Evolutionary conservation across 2,329 filamentous ascomycete species (phyloP).

Genomic region (Aspergillus vadensis): DNA sequence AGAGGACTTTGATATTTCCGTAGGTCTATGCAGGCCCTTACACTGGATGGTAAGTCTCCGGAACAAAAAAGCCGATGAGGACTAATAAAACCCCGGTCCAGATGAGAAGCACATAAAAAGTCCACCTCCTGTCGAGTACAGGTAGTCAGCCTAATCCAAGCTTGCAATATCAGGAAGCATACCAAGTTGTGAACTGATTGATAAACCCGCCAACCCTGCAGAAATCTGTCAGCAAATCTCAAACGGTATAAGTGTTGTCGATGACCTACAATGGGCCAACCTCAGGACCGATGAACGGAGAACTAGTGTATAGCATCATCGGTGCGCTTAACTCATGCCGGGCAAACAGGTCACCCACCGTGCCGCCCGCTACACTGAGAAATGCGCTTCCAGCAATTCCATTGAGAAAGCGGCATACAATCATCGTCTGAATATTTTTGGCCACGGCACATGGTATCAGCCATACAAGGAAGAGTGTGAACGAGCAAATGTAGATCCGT

Average conservation of each 20-base stretch:
- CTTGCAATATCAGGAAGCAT: constrained; percentile 1
- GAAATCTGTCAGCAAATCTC: constrained; percentile 15
- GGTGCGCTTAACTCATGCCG: constrained; percentile 70
- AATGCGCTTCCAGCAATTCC: constrained; percentile 54
- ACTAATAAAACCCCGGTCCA: constrained; percentile 70
- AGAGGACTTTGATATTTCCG: not conserved
- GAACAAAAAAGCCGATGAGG: constrained; percentile 71
- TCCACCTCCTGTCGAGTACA: constrained; percentile 63
- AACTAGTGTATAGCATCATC: constrained; percentile 78
- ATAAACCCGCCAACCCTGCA: constrained; percentile 73
- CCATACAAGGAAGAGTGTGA: constrained; percentile 75
- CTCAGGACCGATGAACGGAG: constrained; percentile 60
- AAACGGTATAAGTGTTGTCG: not conserved
- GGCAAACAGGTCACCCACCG: constrained; percentile 77
- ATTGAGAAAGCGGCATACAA: constrained; percentile 73
- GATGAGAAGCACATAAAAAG: constrained; percentile 81
- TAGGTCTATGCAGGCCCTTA: constrained; percentile 21
- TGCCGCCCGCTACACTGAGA: constrained; percentile 74
- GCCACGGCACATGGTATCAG: constrained; percentile 79
- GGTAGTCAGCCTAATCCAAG: constrained; percentile 9
- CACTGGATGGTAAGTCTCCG: constrained; percentile 77
- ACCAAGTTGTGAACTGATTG: constrained; percentile 71
- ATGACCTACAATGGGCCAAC: constrained; percentile 53
- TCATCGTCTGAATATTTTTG: constrained; percentile 77
- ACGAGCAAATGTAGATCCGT: constrained; percentile 76